phyloP scores from a whole-genome alignment of 2,329 filamentous ascomycete species.

The Purpureocillium takamizusanense region DNA sequence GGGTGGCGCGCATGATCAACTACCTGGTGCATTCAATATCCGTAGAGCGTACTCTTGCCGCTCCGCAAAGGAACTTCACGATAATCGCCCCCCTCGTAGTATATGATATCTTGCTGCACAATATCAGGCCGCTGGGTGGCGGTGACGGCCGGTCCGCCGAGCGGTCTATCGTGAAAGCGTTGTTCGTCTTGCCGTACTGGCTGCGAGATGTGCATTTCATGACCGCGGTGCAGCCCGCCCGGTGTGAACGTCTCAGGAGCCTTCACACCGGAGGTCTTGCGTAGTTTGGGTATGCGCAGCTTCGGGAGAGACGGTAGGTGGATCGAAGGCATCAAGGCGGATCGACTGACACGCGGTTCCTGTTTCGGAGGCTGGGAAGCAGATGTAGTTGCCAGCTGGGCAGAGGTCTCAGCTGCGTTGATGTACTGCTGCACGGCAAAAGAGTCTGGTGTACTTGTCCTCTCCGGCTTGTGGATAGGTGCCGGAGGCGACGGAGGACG shows the following conservation, averaged over 20 bases:
- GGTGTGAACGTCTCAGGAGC: conserved; percentile 11
- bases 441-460: conserved; percentile 16
- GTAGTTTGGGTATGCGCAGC: conserved; percentile 30
- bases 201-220: conserved; percentile 18
- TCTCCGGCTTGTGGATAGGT: conserved; percentile 5
- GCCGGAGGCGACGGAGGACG: conserved; percentile 5
- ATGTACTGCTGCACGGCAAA: conserved; percentile 30
- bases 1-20: no score
- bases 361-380: not conserved
- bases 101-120: conserved; percentile 1
- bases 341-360: not conserved
- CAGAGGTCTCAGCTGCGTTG: conserved; percentile 17
- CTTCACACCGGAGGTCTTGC: conserved; percentile 9
- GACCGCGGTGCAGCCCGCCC: conserved; percentile 11
- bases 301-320: conserved; percentile 27
- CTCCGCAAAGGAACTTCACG: conserved; percentile 22
- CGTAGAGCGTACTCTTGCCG: conserved; percentile 26
- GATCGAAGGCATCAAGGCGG: conserved; percentile 22
- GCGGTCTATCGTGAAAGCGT: conserved; percentile 15
- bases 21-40: conserved; percentile 5
- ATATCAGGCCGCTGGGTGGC: conserved; percentile 1
- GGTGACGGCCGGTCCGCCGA: conserved; percentile 6
- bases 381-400: conserved; percentile 5
- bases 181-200: conserved; percentile 17
- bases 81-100: conserved; percentile 3